Conservation (phyloP, 805 yeast species). For the Pichia deserticola region DNA sequence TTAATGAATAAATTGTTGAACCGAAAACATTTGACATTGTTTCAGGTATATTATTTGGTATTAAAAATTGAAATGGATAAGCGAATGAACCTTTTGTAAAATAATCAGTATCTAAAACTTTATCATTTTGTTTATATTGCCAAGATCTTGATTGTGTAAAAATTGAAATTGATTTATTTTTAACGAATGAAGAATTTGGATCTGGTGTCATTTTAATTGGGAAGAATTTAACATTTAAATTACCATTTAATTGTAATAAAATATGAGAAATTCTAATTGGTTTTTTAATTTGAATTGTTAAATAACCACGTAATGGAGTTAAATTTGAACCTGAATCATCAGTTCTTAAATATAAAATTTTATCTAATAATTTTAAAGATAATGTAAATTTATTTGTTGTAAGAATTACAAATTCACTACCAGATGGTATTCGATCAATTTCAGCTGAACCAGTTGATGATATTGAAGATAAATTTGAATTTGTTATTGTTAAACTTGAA, state of each 20-base stretch:
- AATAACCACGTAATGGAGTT: slow-evolving; percentile 19
- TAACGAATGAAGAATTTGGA: not conserved
- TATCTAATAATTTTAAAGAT: slow-evolving; percentile 10
- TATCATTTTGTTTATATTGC: slow-evolving; percentile 7
- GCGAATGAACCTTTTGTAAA: slow-evolving; percentile 18
- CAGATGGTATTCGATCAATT: slow-evolving; percentile 3
- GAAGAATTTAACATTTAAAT: slow-evolving; percentile 1
- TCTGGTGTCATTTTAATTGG: not conserved
- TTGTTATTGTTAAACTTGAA: not conserved
- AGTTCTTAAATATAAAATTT: slow-evolving; percentile 9
- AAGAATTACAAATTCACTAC: slow-evolving; percentile 1
- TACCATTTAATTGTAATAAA: slow-evolving; percentile 13
- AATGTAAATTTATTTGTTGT: slow-evolving; percentile 1
- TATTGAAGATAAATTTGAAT: not conserved
- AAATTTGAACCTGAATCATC: not conserved
- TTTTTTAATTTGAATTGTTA: slow-evolving; percentile 15
- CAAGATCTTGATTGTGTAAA: slow-evolving; percentile 8
- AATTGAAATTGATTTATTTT: not conserved
- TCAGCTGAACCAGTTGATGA: slow-evolving; percentile 1
- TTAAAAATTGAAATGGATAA: slow-evolving; percentile 23
- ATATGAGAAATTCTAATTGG: slow-evolving; percentile 10
- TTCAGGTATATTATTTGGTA: slow-evolving; percentile 19
- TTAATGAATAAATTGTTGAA: slow-evolving; percentile 15
- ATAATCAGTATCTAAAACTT: slow-evolving; percentile 5
- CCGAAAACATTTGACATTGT: slow-evolving; percentile 18